Conservation (phyloP, 2,329 filamentous ascomycete species). For the Xylariaceae sp. region DNA sequence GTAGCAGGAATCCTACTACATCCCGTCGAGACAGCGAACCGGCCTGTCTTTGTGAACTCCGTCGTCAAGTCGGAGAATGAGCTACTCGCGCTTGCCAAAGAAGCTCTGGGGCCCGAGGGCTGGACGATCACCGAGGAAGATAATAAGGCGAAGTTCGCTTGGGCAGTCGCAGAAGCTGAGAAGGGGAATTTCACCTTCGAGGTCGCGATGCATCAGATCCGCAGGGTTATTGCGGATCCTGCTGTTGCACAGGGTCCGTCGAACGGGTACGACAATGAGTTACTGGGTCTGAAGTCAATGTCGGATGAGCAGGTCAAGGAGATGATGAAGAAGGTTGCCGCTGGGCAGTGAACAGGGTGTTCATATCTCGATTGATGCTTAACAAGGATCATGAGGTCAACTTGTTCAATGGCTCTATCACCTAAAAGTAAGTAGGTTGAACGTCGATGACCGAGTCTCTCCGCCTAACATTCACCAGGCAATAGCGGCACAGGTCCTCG, state of each 20-base stretch:
- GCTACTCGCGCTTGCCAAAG: constrained; percentile 20
- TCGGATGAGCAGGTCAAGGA: constrained; percentile 20
- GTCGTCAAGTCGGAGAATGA: constrained; percentile 24
- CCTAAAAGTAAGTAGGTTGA: too few species aligned
- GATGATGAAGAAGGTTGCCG: constrained; percentile 12
- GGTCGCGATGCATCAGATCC: constrained; percentile 18
- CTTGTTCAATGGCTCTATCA: too few species aligned
- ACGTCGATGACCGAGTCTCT: too few species aligned
- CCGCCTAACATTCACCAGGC: too few species aligned
- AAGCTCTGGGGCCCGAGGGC: constrained; percentile 15
- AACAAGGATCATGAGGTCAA: too few species aligned
- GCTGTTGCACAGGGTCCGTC: constrained; percentile 10
- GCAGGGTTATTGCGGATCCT: constrained; percentile 17
- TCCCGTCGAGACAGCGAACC: constrained; percentile 31
- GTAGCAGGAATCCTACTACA: constrained; percentile 26
- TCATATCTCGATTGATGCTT: too few species aligned
- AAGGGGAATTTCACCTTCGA: constrained; percentile 18
- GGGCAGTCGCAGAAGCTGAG: constrained; percentile 16
- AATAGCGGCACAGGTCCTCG: too few species aligned
- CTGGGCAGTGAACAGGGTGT: neutral
- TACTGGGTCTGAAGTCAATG: constrained; percentile 21
- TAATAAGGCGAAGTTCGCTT: constrained; percentile 15
- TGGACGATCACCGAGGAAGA: constrained; percentile 20
- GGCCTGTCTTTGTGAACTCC: constrained; percentile 22
- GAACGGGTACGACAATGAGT: constrained; percentile 19